Base-by-base conservation (phyloP, 2,329 filamentous ascomycete genomes). In the Microcyclosporella mali region DNA sequence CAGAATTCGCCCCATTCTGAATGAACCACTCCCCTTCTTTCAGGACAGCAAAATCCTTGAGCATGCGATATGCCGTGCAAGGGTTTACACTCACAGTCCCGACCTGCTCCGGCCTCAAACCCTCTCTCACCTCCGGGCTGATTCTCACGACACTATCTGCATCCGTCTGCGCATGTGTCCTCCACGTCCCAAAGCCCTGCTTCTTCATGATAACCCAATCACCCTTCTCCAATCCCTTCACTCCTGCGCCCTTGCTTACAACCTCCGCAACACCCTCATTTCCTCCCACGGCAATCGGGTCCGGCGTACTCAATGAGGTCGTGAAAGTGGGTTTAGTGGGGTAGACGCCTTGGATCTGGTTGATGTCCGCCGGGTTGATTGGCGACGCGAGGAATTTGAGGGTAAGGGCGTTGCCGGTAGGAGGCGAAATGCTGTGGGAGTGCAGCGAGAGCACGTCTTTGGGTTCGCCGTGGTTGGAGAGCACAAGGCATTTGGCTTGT, bases 281-380 rank as follows among this genome's bases (percentile, higher is more conserved):
- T 18, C 88, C 88, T 1, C 81, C 84, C 1, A 92, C 78, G 1
- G 87, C 86, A 6, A 84, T 79, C 2, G 89, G 88, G 17, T 81
- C 72, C 1, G 79, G 54, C 0, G 89, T 95, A 43, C 88, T 85
- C 41, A 98, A 79, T 1, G 79, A 67, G 4, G 81, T 82, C 14
- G 79, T 82, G 67, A 94, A 89, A 33, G 77, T 71, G 0, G 89
- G 88, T 63, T 88, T 88, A 34, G 81, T 81, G 49, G 90, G 90
- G 70, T 98, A 98, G 3, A 90, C 88, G 53, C 92, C 92, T 72
- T 98, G 92, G 59, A 98, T 86, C 59, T 90, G 90, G 73, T 98
- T 98, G 66, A 98, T 86, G 69, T 98, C 92, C 60, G 92, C 89
- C 17, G 92, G 92, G 70, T 98, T 98, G 66, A 98, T 87, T 44